Evolutionary conservation across 2,329 filamentous ascomycete genomes (phyloP).

Genomic region (Ophiostoma ips): DNA sequence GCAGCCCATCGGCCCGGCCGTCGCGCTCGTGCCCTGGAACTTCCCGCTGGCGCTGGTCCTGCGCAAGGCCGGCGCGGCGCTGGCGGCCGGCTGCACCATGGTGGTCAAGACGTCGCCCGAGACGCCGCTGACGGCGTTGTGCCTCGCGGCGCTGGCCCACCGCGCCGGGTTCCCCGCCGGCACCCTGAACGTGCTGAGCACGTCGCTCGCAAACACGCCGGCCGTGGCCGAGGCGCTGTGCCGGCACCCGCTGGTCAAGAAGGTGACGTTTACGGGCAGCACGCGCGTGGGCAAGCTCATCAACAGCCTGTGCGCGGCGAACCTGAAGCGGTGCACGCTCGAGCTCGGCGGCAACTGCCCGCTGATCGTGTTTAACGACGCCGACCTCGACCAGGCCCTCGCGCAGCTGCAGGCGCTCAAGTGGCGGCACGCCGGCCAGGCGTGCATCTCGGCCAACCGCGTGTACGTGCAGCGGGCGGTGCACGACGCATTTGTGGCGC

Average conservation of each 20-base stretch:
- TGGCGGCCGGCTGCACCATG: constrained; percentile 63
- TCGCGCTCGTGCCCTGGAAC: constrained; percentile 60
- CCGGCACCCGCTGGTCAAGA: constrained; percentile 33
- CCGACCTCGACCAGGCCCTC: constrained; percentile 48
- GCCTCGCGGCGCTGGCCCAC: constrained; percentile 51
- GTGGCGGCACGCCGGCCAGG: constrained; percentile 44
- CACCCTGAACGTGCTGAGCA: constrained; percentile 42
- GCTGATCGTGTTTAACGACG: constrained; percentile 54
- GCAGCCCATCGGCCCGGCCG: constrained; percentile 56
- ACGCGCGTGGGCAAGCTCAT: constrained; percentile 57
- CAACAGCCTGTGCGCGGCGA: constrained; percentile 45
- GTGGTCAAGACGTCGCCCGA: constrained; percentile 60
- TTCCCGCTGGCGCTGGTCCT: constrained; percentile 55
- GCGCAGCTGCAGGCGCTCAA: constrained; percentile 25
- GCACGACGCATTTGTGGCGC: constrained; percentile 29
- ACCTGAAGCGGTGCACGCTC: constrained; percentile 55
- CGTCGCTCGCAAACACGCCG: constrained; percentile 30
- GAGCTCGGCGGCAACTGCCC: constrained; percentile 61
- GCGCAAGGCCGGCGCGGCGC: constrained; percentile 51
- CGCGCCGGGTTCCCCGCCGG: constrained; percentile 65
- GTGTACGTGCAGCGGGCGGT: constrained; percentile 51
- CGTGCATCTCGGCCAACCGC: constrained; percentile 51
- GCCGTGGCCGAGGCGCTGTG: constrained; percentile 32
- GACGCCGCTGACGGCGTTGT: constrained; percentile 59
- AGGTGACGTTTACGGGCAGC: constrained; percentile 66